These are phyloP conservation scores for Arctium minus DNA, from an alignment of 129 eudicot genomes.

Conservation along the genomic window DNA sequence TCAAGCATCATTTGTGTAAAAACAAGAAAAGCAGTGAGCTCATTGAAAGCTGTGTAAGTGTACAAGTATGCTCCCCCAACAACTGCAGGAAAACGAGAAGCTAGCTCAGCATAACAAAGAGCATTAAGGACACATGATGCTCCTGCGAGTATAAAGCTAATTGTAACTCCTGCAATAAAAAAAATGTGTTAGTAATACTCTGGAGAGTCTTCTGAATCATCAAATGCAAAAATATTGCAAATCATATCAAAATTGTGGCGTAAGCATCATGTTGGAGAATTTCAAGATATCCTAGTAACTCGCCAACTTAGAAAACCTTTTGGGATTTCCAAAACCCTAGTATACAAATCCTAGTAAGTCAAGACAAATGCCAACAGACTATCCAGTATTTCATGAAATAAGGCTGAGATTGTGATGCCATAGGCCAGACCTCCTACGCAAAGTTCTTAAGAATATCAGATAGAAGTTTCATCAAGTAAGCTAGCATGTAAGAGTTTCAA, in stretches of 20 bases:
- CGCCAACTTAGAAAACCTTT: neutral
- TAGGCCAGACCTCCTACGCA: neutral
- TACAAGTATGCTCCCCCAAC: constrained; percentile 98
- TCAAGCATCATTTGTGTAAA: constrained; percentile 96
- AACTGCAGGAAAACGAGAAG: constrained; percentile 97
- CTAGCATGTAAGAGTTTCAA: neutral
- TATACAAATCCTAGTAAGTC: neutral
- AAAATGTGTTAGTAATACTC: neutral
- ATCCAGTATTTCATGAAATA: neutral
- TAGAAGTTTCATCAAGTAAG: neutral
- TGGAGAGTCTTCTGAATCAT: neutral
- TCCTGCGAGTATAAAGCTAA: constrained; percentile 92
- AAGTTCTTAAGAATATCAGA: neutral
- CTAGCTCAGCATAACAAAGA: constrained; percentile 92
- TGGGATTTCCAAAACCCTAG: neutral
- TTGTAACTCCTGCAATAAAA: constrained; percentile 70
- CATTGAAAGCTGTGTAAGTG: constrained; percentile 92
- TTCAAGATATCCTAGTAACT: neutral
- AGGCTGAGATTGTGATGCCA: neutral
- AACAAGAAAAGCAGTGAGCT: constrained; percentile 95
- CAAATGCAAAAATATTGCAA: neutral
- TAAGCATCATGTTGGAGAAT: neutral
- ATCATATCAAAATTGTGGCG: neutral
- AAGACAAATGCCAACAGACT: neutral
- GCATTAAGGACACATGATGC: constrained; percentile 93